Evolutionary conservation across 202 grass and related monocot species (phyloP), one percentile per base, ranked within the genome.

Genomic region (Dendrocalamus latiflorus): DNA sequence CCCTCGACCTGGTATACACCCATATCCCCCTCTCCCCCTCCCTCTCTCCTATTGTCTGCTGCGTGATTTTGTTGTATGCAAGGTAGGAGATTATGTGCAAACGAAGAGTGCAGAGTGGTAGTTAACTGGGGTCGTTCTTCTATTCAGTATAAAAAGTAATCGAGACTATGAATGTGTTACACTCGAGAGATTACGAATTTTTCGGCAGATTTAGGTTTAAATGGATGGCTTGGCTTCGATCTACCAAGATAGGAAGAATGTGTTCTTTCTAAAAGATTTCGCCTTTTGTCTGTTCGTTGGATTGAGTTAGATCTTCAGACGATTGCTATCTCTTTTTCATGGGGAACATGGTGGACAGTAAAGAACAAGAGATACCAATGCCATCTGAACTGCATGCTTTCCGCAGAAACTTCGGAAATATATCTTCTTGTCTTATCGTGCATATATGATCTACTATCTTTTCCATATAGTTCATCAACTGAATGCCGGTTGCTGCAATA

Each of bases 401-500:
- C 74, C 4, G 6, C n/a, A 13, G 1, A 55, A 60, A 47, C 25
- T 71, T 30, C 6, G 25, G 66, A 15, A 11, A 47, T 50, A 38
- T 74, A 49, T 70, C 25, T 74, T 71, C 34, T 71, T 81, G 9
- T 70, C 18, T 85, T 67, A 39, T 72, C 48, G 41, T 65, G 51
- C 16, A 67, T 77, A 48, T 71, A 73, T 43, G 17, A 50, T 83
- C 60, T 20, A 50, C 36, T 77, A 75, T 68, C 33, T 61, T 75
- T 68, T 54, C 10, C 38, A 41, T 49, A 45, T 70, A 68, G 33
- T 80, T 33, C 34, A 78, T 67, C 65, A 85, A 56, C 44, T 83
- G 41, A 86, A 79, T 79, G 44, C 60, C 55, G 20, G 57, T 80
- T 70, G 8, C 44, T 93, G 72, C 84, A 84, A 53, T 78, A 36